Conservation (phyloP, 2,329 filamentous ascomycete genomes). For the Colletotrichum melonis region DNA sequence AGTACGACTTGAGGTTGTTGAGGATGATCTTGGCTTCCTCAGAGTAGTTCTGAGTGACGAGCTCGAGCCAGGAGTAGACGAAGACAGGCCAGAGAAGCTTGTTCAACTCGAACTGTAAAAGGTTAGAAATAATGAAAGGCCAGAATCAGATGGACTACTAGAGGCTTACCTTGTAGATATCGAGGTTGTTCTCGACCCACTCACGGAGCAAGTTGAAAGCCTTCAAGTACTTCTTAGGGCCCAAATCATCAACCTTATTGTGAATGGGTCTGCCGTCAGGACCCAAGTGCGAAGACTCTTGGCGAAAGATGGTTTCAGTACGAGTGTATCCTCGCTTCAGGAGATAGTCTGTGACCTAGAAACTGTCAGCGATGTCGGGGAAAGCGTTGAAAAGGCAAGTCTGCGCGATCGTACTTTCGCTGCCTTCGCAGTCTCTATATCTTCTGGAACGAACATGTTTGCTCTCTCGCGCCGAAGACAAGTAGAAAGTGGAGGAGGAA, state of each 20-base stretch:
- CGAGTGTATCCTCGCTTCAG: constrained; percentile 94
- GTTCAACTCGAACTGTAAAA: constrained; percentile 79
- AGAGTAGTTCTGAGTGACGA: constrained; percentile 78
- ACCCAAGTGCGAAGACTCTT: constrained; percentile 88
- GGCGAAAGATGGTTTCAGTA: constrained; percentile 91
- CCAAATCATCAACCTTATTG: constrained; percentile 72
- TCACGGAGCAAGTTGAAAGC: constrained; percentile 79
- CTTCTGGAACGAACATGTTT: background rate
- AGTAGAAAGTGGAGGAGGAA: background rate
- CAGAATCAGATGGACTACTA: constrained; percentile 1
- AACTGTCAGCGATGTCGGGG: background rate
- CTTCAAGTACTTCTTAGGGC: constrained; percentile 81
- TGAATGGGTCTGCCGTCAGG: constrained; percentile 82
- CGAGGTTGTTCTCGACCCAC: constrained; percentile 92
- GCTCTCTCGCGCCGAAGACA: background rate
- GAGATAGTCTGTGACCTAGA: constrained; percentile 88
- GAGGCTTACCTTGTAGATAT: constrained; percentile 83
- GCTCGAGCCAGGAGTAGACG: constrained; percentile 89
- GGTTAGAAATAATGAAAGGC: constrained; percentile 32
- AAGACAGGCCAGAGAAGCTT: constrained; percentile 94
- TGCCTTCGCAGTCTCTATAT: background rate
- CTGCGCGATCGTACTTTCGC: background rate
- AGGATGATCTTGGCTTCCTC: constrained; percentile 82
- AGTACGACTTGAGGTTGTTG: constrained; percentile 72
- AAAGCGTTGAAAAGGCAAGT: background rate